Conservation (phyloP, 2,329 filamentous ascomycete genomes). For the Seiridium cupressi region DNA sequence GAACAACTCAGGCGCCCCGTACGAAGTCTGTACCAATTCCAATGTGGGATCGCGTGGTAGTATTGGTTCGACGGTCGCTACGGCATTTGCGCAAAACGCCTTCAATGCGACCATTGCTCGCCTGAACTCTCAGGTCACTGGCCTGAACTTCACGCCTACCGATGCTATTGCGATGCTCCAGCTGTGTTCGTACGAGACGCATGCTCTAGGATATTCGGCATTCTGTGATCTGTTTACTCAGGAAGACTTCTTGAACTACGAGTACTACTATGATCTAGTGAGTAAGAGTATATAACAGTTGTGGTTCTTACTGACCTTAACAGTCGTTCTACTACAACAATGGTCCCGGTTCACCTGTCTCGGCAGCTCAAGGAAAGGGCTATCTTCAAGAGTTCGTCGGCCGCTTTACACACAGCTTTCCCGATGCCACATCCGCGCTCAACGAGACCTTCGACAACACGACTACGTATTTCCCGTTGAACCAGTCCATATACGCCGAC, state of each 20-base stretch:
- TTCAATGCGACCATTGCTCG: slow-evolving; percentile 27
- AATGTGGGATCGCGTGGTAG: slow-evolving; percentile 17
- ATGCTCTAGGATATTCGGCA: slow-evolving; percentile 38
- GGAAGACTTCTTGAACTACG: slow-evolving; percentile 40
- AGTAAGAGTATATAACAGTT: slow-evolving; percentile 12
- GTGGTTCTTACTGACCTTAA: not conserved
- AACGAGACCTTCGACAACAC: slow-evolving; percentile 35
- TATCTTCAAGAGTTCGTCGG: slow-evolving; percentile 31
- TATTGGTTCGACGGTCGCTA: slow-evolving; percentile 22
- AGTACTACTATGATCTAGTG: slow-evolving; percentile 41
- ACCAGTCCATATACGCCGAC: slow-evolving; percentile 39
- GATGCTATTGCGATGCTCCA: slow-evolving; percentile 39
- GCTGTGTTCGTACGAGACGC: slow-evolving; percentile 30
- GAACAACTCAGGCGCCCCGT: slow-evolving; percentile 28
- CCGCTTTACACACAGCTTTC: slow-evolving; percentile 27
- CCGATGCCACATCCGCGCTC: slow-evolving; percentile 23
- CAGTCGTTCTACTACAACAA: slow-evolving; percentile 29
- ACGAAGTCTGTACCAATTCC: slow-evolving; percentile 25
- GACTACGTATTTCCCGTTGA: slow-evolving; percentile 38
- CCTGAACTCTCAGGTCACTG: slow-evolving; percentile 25
- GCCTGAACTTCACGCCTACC: slow-evolving; percentile 27
- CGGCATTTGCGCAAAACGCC: slow-evolving; percentile 19
- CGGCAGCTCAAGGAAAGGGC: slow-evolving; percentile 28
- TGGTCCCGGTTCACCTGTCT: slow-evolving; percentile 30
- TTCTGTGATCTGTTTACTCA: slow-evolving; percentile 40